Percentiles rank a stretch among this genome's conserved stretches.
Conservation (phyloP, 2,329 filamentous ascomycete species). For the Chaetomium globosum region DNA sequence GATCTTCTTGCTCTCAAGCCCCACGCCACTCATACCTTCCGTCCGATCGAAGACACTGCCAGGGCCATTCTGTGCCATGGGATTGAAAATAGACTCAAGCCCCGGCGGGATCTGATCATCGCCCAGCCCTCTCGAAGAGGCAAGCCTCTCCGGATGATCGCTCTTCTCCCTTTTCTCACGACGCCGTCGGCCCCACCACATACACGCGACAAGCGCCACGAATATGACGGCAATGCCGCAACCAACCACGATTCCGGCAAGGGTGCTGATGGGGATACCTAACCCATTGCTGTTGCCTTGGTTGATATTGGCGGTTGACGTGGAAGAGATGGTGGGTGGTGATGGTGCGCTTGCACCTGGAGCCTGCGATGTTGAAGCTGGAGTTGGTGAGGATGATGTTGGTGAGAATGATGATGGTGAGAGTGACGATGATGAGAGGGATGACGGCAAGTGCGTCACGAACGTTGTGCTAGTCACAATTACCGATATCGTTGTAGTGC, state of each 20-base stretch:
- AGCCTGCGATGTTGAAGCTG: background rate
- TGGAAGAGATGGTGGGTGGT: slow-evolving; percentile 20
- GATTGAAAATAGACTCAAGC: slow-evolving; percentile 28
- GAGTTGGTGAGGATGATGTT: background rate
- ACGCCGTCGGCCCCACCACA: slow-evolving; percentile 29
- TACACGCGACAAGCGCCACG: slow-evolving; percentile 21
- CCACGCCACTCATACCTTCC: slow-evolving; percentile 22
- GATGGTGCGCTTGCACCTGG: slow-evolving; percentile 12
- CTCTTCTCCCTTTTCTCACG: slow-evolving; percentile 25
- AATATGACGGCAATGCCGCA: slow-evolving; percentile 28
- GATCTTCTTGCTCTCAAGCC: background rate
- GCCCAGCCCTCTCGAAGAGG: slow-evolving; percentile 12
- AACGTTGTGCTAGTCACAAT: background rate
- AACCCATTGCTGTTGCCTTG: slow-evolving; percentile 24
- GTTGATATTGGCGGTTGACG: slow-evolving; percentile 5
- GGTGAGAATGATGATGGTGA: background rate
- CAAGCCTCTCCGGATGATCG: slow-evolving; percentile 15
- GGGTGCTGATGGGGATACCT: slow-evolving; percentile 25
- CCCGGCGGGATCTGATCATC: slow-evolving; percentile 24
- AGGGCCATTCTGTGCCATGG: slow-evolving; percentile 21
- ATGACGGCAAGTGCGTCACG: background rate
- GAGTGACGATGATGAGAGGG: background rate
- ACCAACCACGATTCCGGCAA: slow-evolving; percentile 33
- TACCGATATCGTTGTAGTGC: background rate
- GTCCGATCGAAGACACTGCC: slow-evolving; percentile 26